Evolutionary conservation across 257 asterid genomes (phyloP), one percentile per base, ranked within the genome.

Genomic region (Echites panduratus): DNA sequence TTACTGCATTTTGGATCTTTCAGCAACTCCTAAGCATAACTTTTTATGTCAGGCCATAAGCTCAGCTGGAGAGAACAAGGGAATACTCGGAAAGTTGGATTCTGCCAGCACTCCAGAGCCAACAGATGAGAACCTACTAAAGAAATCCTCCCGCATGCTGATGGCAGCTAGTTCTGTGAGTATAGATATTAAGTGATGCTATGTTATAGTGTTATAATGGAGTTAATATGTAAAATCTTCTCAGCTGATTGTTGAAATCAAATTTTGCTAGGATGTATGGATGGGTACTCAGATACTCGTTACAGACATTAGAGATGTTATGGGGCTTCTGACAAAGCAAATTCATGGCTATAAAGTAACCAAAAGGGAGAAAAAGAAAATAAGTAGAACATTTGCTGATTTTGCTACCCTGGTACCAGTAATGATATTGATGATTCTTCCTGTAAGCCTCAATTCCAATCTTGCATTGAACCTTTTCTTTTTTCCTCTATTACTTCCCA

Each of bases 281-380:
- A 89, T 89, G 88, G 97, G 97, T 10, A 88, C 95, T 50, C 90
- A 81, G 71, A 75, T 89, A 75, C 90, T 91, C 65, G 84, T 79
- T 29, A 77, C 86, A 20, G 97, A 91, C 79, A 73, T 87, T 27
- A 66, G 80, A 12, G 83, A 84, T 32, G 76, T 84, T 22, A 44
- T 78, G 70, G 74, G 79, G 76, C 80, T 88, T 48, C 59, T 83
- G 14, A 50, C 52, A 78, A 86, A 89, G 85, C 83, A 69, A 73
- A 62, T 85, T 38, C 77, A 77, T 38, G 91, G 94, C 80, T 82
- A 70, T 68, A 76, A 67, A 78, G 73, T 80, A 65, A 91, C 97
- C 1, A 73, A 79, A 49, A 83, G 95, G 84, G 88, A 89, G 89
- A 72, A 77, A 75, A 79, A 67, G 81, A 91, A 91, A 79, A 86